Conservation (phyloP, 768 basidiomycete genomes). For the Pisolithus tinctorius region DNA sequence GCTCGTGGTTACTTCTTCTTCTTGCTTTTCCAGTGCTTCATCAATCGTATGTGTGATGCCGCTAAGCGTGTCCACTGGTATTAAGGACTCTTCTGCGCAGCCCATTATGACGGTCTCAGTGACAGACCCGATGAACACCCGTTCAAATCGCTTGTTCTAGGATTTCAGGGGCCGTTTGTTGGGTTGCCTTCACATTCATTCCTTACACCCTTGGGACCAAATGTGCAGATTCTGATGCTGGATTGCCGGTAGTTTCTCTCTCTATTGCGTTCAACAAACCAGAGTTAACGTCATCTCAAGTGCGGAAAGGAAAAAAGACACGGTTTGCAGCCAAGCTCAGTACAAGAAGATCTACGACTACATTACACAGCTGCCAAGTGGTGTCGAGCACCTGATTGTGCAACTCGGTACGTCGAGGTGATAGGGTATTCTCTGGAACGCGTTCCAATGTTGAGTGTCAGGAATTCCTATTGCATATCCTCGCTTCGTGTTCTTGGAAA, state of each 20-base stretch:
- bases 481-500: slow-evolving; percentile 85
- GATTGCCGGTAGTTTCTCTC: slow-evolving; percentile 68
- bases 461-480: slow-evolving; percentile 88
- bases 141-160: slow-evolving; percentile 68
- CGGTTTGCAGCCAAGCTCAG: slow-evolving; percentile 68
- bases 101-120: slow-evolving; percentile 59
- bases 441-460: slow-evolving; percentile 14
- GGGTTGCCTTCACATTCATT: slow-evolving; percentile 79
- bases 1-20: slow-evolving; percentile 86
- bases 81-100: slow-evolving; percentile 7
- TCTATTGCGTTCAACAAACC: neutral
- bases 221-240: slow-evolving; percentile 64
- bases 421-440: neutral
- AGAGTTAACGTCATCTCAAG: slow-evolving; percentile 32
- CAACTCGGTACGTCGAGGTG: slow-evolving; percentile 51
- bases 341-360: slow-evolving; percentile 70
- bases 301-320: slow-evolving; percentile 79
- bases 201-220: slow-evolving; percentile 73
- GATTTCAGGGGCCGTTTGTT: slow-evolving; percentile 70
- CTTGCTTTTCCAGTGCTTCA: slow-evolving; percentile 90
- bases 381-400: slow-evolving; percentile 77
- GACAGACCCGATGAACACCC: slow-evolving; percentile 56
- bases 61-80: slow-evolving; percentile 1
- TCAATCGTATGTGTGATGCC: slow-evolving; percentile 48
- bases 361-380: slow-evolving; percentile 50